These are phyloP conservation scores for Citrus mangshanensis DNA, from an alignment of 345 rosid species.

Conservation along the genomic window DNA sequence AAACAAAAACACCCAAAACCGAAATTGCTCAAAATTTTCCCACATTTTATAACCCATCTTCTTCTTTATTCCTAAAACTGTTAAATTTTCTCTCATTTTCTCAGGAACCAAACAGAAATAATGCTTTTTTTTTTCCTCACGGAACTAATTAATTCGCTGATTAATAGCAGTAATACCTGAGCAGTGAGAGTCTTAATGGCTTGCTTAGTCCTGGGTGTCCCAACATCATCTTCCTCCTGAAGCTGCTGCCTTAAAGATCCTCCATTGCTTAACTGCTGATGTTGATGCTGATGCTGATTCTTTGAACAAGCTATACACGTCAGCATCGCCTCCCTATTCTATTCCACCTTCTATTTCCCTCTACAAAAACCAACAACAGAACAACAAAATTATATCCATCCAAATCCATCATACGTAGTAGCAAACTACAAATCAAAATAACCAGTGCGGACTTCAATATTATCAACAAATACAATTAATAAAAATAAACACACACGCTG, in stretches of 20 bases:
- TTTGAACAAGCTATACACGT: conserved; percentile 92
- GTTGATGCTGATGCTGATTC: conserved; percentile 30
- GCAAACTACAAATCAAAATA: not conserved
- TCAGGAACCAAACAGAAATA: conserved; percentile 19
- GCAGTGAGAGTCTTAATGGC: conserved; percentile 70
- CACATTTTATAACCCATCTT: conserved; percentile 20
- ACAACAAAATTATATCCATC: conserved; percentile 22
- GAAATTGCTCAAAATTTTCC: conserved; percentile 11
- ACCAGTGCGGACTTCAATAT: no score
- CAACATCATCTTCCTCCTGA: conserved; percentile 50
- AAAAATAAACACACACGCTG: not conserved
- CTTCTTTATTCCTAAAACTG: not conserved
- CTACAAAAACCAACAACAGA: conserved; percentile 16
- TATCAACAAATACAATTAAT: not conserved
- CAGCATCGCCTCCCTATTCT: conserved; percentile 46
- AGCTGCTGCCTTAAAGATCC: conserved; percentile 55
- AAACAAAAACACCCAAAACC: not conserved
- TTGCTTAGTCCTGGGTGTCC: conserved; percentile 74
- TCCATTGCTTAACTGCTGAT: conserved; percentile 18
- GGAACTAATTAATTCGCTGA: conserved; percentile 5
- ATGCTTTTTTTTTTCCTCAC: not conserved
- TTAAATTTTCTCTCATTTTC: conserved; percentile 14
- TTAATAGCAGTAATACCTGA: conserved; percentile 36
- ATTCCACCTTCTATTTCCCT: conserved; percentile 6
- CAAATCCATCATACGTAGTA: not conserved